Evolutionary conservation across 2,329 filamentous ascomycete species (phyloP), one percentile per base, ranked within the genome.

Genomic region (Microcyclospora tardicrescens): DNA sequence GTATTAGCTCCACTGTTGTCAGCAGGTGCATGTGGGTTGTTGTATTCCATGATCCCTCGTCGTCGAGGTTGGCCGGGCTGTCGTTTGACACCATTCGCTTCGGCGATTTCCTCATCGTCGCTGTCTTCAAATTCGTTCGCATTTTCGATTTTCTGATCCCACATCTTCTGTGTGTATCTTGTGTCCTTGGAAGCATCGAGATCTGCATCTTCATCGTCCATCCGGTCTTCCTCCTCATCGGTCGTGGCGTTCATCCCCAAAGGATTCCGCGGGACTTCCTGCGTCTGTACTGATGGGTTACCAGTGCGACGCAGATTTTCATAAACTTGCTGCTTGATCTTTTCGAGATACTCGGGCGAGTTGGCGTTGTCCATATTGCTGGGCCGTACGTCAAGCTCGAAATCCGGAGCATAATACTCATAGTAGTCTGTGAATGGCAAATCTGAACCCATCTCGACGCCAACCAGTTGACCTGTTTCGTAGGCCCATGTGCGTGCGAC

Each of bases 391-490:
- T 81, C 75, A 32, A 81, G 67, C 57, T 81, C 75, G 54, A 79
- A 81, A 53, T 81, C 77, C 2, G 77, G 77, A 5, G 72, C 75
- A 53, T 80, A 81, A 54, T 81, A 81, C 68, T 81, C 77, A 55
- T 96, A 96, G 61, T 96, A 96, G 66, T 96, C 89, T 47, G 94
- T 96, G 61, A 86, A 96, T 1, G 89, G 89, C 31, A 96, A 70
- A n/a, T 83, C 79, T 5, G 81, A 72, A 10, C 77, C 72, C 72
- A 96, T 84, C 24, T 84, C 73, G 43, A 87, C 77, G 19, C 84
- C 84, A 14, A 95, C 84, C 8, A 96, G 72, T 42, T 86, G 73
- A 48, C 89, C 89, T 1, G 68, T 71, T 75, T 95, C 65, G 51
- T 68, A 74, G 15, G 67, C 67, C 75, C 73, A 79, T 1, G 76